These are phyloP conservation scores for Barnettozyma botsteinii DNA, from an alignment of 805 yeast genomes.

Conservation along the genomic window DNA sequence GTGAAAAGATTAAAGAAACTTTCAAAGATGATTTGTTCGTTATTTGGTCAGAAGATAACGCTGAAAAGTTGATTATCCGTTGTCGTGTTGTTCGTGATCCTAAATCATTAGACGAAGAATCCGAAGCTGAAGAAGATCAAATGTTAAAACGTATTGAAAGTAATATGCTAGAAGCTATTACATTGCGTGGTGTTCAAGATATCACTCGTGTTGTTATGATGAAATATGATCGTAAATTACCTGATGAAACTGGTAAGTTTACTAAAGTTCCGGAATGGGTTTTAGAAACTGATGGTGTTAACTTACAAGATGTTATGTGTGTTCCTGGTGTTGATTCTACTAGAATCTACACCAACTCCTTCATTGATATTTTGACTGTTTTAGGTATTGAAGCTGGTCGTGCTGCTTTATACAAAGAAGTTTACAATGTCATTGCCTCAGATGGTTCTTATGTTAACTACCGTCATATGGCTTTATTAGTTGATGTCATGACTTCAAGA, in stretches of 20 bases:
- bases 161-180: constrained; percentile 91
- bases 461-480: constrained; percentile 95
- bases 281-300: constrained; percentile 97
- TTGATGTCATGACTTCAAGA: constrained; percentile 97
- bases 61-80: constrained; percentile 93
- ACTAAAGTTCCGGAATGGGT: constrained; percentile 95
- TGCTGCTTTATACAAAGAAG: constrained; percentile 88
- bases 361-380: constrained; percentile 90
- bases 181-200: constrained; percentile 93
- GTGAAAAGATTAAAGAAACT: constrained; percentile 86
- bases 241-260: constrained; percentile 81
- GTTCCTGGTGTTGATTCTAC: constrained; percentile 91
- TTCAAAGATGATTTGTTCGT: constrained; percentile 95
- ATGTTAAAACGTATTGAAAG: constrained; percentile 91
- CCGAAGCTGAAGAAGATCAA: constrained; percentile 95
- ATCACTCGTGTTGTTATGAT: constrained; percentile 77
- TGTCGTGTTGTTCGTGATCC: constrained; percentile 98
- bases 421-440: constrained; percentile 94
- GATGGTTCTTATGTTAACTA: constrained; percentile 99
- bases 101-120: constrained; percentile 86
- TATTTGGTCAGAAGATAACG: constrained; percentile 99
- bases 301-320: constrained; percentile 88
- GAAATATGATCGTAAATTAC: constrained; percentile 68
- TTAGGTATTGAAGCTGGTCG: constrained; percentile 98
- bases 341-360: constrained; percentile 92